A percentile compares a stretch with the other conserved stretches of the same genome.
phyloP scores from a whole-genome alignment of 345 rosid genomes.

The Rubroshorea leprosula region DNA sequence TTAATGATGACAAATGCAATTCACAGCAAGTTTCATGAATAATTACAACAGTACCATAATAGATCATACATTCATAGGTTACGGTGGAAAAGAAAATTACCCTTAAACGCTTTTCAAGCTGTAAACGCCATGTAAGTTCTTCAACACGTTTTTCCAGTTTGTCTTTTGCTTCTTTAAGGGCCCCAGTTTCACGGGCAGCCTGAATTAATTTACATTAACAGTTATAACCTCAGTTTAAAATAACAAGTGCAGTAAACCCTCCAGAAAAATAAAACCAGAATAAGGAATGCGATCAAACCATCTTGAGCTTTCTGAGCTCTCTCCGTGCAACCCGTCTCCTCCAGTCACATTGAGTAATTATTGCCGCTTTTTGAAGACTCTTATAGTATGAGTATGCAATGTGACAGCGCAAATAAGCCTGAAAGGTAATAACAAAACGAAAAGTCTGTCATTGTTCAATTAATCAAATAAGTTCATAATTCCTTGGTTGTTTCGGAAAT shows the following conservation, averaged over 20 bases:
- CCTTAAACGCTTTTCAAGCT: slow-evolving; percentile 91
- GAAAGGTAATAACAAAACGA: slow-evolving; percentile 12
- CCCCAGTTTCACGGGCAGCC: slow-evolving; percentile 96
- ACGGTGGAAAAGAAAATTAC: slow-evolving; percentile 35
- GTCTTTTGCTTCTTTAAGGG: slow-evolving; percentile 97
- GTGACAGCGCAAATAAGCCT: slow-evolving; percentile 78
- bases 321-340: slow-evolving; percentile 87
- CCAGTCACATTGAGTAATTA: slow-evolving; percentile 92
- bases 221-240: slow-evolving; percentile 18
- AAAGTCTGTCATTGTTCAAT: slow-evolving; percentile 8
- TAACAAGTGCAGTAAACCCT: neutral
- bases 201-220: slow-evolving; percentile 28
- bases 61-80: neutral
- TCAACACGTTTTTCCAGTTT: slow-evolving; percentile 98
- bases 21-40: slow-evolving; percentile 2
- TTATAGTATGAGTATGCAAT: slow-evolving; percentile 66
- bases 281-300: slow-evolving; percentile 45
- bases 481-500: neutral
- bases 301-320: slow-evolving; percentile 84
- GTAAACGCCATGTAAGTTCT: slow-evolving; percentile 95
- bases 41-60: neutral
- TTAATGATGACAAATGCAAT: neutral
- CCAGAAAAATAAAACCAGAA: slow-evolving; percentile 9
- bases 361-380: slow-evolving; percentile 76
- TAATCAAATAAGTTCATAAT: neutral